Conservation (phyloP, 352 stramenopile species). For the Pythium biforme region DNA sequence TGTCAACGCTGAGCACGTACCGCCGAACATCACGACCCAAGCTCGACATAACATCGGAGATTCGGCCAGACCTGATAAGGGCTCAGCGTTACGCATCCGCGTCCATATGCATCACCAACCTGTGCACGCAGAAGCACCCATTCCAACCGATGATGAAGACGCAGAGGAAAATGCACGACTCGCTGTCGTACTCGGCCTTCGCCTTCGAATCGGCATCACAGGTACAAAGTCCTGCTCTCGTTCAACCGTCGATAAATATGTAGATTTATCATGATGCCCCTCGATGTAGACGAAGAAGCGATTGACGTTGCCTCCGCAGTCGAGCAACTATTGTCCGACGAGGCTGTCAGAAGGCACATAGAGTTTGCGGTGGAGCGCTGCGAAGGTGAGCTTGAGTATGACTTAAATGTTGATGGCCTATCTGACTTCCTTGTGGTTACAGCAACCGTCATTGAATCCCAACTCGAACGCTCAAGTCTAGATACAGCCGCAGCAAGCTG, state of each 20-base stretch:
- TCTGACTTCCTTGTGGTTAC: neutral
- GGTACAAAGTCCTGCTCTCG: neutral
- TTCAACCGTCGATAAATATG: neutral
- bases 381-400: constrained; percentile 24
- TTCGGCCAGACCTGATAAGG: neutral
- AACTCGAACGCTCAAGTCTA: neutral
- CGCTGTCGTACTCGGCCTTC: neutral
- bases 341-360: constrained; percentile 35
- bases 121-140: neutral
- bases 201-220: constrained; percentile 25
- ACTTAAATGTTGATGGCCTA: neutral
- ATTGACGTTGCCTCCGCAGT: constrained; percentile 49
- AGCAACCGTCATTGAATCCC: constrained; percentile 20
- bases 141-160: neutral
- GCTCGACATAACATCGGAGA: neutral
- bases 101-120: constrained; percentile 5
- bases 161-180: neutral
- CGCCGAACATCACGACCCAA: neutral
- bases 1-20: neutral
- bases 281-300: constrained; percentile 41
- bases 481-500: neutral
- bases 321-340: constrained; percentile 40
- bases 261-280: neutral
- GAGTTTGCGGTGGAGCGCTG: constrained; percentile 36
- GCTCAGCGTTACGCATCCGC: neutral